These are phyloP conservation scores for Aphanomyces stellatus DNA, from an alignment of 352 stramenopile species.

Conservation along the genomic window DNA sequence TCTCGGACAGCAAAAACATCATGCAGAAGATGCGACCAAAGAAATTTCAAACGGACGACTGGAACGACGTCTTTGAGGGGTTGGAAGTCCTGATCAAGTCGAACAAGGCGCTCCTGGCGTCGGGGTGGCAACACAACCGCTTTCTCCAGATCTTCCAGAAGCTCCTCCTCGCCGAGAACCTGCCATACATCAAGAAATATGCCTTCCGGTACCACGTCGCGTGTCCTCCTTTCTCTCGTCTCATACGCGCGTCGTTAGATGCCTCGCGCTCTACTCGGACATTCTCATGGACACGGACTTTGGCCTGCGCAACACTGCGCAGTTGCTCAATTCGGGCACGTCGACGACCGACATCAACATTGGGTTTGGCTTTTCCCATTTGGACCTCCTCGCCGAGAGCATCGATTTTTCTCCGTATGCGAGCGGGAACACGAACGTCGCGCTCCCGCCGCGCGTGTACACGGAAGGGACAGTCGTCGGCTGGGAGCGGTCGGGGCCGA, in stretches of 20 bases:
- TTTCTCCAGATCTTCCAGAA: slow-evolving; percentile 80
- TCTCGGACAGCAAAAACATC: slow-evolving; percentile 59
- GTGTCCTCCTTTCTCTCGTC: background rate
- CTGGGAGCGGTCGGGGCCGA: slow-evolving; percentile 69
- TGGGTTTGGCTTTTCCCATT: slow-evolving; percentile 33
- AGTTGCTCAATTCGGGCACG: slow-evolving; percentile 27
- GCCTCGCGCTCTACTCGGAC: slow-evolving; percentile 73
- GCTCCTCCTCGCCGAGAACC: slow-evolving; percentile 76
- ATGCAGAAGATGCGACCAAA: slow-evolving; percentile 69
- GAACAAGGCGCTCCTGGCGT: slow-evolving; percentile 52
- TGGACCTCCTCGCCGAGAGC: slow-evolving; percentile 71
- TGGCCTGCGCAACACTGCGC: slow-evolving; percentile 57
- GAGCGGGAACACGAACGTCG: slow-evolving; percentile 56
- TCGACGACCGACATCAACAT: slow-evolving; percentile 19
- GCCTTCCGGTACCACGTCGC: slow-evolving; percentile 39
- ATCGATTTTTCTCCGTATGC: slow-evolving; percentile 82
- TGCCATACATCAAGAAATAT: slow-evolving; percentile 86
- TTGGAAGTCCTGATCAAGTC: slow-evolving; percentile 74
- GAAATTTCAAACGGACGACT: slow-evolving; percentile 81
- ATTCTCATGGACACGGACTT: slow-evolving; percentile 20
- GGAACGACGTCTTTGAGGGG: slow-evolving; percentile 82
- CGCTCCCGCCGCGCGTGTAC: slow-evolving; percentile 76
- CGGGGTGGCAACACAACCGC: slow-evolving; percentile 75
- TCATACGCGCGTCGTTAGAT: slow-evolving; percentile 21
- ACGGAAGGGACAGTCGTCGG: slow-evolving; percentile 78